Percentiles rank a stretch among this genome's conserved stretches.
phyloP scores from a whole-genome alignment of 2,329 filamentous ascomycete genomes.

The Fusarium neocosmosporiellum region DNA sequence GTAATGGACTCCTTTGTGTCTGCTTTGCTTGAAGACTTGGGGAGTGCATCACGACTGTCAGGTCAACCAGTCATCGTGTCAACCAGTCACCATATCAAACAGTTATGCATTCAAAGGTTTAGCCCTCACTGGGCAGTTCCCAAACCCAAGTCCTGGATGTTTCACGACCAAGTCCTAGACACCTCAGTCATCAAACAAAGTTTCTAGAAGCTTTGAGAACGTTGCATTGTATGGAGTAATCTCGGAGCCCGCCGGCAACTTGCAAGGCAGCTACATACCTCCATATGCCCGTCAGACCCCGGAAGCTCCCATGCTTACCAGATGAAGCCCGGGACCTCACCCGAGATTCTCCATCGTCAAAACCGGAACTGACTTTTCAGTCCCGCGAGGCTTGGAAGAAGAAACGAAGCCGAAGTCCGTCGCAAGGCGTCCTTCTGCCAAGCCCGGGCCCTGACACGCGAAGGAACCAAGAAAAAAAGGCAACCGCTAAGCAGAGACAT shows the following conservation, averaged over 20 bases:
- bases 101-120: background rate
- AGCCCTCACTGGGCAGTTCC: background rate
- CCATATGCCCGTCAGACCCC: background rate
- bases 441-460: too few species aligned
- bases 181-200: background rate
- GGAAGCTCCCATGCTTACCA: background rate
- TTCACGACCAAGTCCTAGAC: background rate
- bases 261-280: background rate
- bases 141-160: background rate
- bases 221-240: background rate
- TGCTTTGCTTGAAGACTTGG: background rate
- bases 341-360: background rate
- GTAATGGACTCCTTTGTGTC: background rate
- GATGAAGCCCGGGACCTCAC: background rate
- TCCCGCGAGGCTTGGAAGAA: background rate
- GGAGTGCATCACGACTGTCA: background rate
- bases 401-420: background rate
- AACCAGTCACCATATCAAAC: background rate
- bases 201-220: background rate
- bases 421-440: background rate
- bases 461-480: background rate
- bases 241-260: background rate
- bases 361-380: background rate
- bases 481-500: background rate
- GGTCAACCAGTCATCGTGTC: background rate